Conservation (phyloP, 2,329 filamentous ascomycete species). For the Ophiostoma tasmaniense region DNA sequence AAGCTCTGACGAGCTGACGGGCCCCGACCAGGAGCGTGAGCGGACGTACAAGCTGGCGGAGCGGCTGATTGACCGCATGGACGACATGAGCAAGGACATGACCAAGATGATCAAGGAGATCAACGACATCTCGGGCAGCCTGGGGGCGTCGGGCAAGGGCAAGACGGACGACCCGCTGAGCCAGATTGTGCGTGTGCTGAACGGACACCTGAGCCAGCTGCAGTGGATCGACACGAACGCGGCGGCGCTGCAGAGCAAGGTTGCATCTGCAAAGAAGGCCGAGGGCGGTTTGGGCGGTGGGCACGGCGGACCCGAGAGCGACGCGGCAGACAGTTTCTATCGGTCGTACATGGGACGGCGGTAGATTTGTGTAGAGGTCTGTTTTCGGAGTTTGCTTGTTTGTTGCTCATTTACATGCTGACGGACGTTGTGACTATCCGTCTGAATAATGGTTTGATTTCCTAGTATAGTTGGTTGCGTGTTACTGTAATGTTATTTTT, state of each 20-base stretch:
- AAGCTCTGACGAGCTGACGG: conserved; percentile 50
- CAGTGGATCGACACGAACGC: conserved; percentile 90
- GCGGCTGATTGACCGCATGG: conserved; percentile 80
- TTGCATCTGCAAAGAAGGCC: conserved; percentile 71
- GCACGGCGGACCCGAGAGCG: conserved; percentile 53
- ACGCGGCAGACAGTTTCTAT: conserved; percentile 82
- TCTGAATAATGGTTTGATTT: background rate
- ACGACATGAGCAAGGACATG: conserved; percentile 88
- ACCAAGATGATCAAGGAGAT: conserved; percentile 98
- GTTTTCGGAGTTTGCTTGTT: background rate
- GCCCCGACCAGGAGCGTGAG: conserved; percentile 92
- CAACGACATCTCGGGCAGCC: conserved; percentile 78
- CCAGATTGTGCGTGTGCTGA: conserved; percentile 91
- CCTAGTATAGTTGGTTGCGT: background rate
- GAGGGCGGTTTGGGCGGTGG: conserved; percentile 52
- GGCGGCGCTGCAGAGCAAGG: conserved; percentile 70
- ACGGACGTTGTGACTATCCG: too few species aligned
- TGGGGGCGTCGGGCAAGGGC: conserved; percentile 59
- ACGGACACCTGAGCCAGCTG: conserved; percentile 82
- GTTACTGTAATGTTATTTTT: background rate
- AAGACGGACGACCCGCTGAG: conserved; percentile 87
- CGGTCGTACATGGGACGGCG: conserved; percentile 74
- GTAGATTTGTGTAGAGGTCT: conserved; percentile 29
- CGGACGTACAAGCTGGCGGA: conserved; percentile 93
- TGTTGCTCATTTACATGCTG: background rate